A percentile compares a stretch with the other conserved stretches of the same genome.
Conservation (phyloP, 768 basidiomycete genomes). For the Suillus occidentalis region DNA sequence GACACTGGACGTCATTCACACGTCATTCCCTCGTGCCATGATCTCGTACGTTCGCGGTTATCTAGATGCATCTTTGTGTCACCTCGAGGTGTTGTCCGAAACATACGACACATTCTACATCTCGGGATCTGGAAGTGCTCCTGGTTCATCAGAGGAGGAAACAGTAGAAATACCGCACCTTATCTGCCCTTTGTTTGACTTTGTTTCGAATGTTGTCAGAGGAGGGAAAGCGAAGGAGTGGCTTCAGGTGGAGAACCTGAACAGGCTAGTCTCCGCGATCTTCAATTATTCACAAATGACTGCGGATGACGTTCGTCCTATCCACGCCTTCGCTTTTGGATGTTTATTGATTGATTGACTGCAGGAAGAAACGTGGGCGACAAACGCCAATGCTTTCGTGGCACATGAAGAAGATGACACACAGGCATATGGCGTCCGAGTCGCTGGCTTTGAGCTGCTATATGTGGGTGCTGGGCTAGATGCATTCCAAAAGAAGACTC, state of each 20-base stretch:
- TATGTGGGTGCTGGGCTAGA: slow-evolving; percentile 44
- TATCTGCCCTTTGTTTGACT: slow-evolving; percentile 78
- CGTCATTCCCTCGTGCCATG: slow-evolving; percentile 78
- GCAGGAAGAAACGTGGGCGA: slow-evolving; percentile 90
- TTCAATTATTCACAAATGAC: slow-evolving; percentile 86
- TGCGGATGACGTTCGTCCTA: slow-evolving; percentile 70
- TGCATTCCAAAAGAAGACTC: neutral
- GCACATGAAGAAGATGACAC: slow-evolving; percentile 94
- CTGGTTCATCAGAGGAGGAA: slow-evolving; percentile 74
- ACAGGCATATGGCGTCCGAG: slow-evolving; percentile 75
- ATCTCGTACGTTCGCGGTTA: slow-evolving; percentile 62
- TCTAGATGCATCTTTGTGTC: slow-evolving; percentile 54
- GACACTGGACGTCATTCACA: slow-evolving; percentile 79
- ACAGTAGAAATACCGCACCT: slow-evolving; percentile 74
- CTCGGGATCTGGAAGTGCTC: slow-evolving; percentile 50
- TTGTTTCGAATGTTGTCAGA: slow-evolving; percentile 65
- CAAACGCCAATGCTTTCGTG: slow-evolving; percentile 88
- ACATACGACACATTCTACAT: slow-evolving; percentile 66
- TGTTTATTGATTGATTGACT: slow-evolving; percentile 6
- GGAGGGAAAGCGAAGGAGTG: slow-evolving; percentile 65
- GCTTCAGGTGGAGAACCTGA: slow-evolving; percentile 54
- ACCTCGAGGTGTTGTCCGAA: slow-evolving; percentile 59
- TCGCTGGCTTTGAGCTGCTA: slow-evolving; percentile 83
- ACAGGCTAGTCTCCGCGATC: slow-evolving; percentile 50
- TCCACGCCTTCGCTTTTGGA: neutral